These are phyloP conservation scores for Serendipita sp. DNA, from an alignment of 768 basidiomycete species.

Conservation along the genomic window DNA sequence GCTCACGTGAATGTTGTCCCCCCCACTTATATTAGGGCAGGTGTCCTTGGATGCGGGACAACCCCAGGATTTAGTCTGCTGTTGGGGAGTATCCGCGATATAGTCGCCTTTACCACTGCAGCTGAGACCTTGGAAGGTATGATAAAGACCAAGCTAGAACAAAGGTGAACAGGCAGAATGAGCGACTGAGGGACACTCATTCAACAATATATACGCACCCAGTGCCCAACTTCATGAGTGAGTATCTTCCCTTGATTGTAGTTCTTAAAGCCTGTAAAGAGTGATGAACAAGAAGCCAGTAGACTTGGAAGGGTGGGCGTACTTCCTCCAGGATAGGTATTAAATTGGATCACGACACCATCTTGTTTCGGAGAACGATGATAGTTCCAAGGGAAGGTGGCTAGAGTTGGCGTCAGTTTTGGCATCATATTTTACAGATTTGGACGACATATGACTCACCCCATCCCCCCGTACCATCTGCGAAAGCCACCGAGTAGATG, in stretches of 20 bases:
- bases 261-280: background rate
- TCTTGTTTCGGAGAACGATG: slow-evolving; percentile 26
- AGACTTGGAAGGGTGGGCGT: slow-evolving; percentile 7
- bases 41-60: background rate
- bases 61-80: background rate
- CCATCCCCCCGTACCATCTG: background rate
- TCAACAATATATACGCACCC: slow-evolving; percentile 15
- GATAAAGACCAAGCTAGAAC: background rate
- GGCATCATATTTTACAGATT: too few species aligned
- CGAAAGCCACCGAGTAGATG: slow-evolving; percentile 25
- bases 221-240: slow-evolving; percentile 45
- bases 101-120: background rate
- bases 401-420: slow-evolving; percentile 14
- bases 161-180: too few species aligned
- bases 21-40: background rate
- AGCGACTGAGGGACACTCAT: too few species aligned
- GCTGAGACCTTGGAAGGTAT: background rate
- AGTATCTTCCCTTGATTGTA: slow-evolving; percentile 21
- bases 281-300: slow-evolving; percentile 22
- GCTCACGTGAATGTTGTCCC: background rate
- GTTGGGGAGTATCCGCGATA: background rate
- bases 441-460: too few species aligned
- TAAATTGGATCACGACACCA: slow-evolving; percentile 26
- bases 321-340: slow-evolving; percentile 25
- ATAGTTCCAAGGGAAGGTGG: slow-evolving; percentile 35